Percentiles rank a stretch among this genome's conserved stretches.
Conservation (phyloP, 805 yeast species). For the Millerozyma miso region DNA sequence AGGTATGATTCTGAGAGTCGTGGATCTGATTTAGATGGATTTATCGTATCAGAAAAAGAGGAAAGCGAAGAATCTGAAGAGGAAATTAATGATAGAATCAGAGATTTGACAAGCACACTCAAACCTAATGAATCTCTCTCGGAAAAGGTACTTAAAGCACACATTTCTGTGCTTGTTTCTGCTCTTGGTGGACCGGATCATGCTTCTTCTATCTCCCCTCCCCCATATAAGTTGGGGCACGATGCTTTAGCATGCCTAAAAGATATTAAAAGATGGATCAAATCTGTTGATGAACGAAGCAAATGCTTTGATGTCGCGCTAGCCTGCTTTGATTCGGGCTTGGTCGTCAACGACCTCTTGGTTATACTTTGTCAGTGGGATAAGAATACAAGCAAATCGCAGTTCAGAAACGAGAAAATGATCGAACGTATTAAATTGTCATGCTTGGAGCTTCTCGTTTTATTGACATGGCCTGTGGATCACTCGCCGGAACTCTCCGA, state of each 20-base stretch:
- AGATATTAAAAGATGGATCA: constrained; percentile 86
- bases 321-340: constrained; percentile 77
- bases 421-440: constrained; percentile 65
- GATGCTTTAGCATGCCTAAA: constrained; percentile 84
- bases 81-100: constrained; percentile 17
- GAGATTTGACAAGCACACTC: constrained; percentile 18
- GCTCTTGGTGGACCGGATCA: constrained; percentile 91
- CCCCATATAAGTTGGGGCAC: constrained; percentile 75
- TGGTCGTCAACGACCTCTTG: constrained; percentile 68
- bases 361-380: constrained; percentile 78
- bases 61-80: not conserved
- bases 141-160: constrained; percentile 53
- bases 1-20: constrained; percentile 7
- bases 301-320: constrained; percentile 77
- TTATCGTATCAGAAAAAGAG: constrained; percentile 30
- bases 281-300: constrained; percentile 71
- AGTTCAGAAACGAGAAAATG: constrained; percentile 22
- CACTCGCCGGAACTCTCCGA: constrained; percentile 54
- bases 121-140: constrained; percentile 32
- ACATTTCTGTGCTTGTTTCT: constrained; percentile 74
- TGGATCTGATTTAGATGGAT: constrained; percentile 30
- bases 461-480: constrained; percentile 81
- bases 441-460: constrained; percentile 73
- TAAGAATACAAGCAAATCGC: constrained; percentile 27
- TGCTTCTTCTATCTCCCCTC: constrained; percentile 38